These are phyloP conservation scores for Metschnikowia drakensbergensis DNA, from an alignment of 805 yeast genomes.

Conservation along the genomic window DNA sequence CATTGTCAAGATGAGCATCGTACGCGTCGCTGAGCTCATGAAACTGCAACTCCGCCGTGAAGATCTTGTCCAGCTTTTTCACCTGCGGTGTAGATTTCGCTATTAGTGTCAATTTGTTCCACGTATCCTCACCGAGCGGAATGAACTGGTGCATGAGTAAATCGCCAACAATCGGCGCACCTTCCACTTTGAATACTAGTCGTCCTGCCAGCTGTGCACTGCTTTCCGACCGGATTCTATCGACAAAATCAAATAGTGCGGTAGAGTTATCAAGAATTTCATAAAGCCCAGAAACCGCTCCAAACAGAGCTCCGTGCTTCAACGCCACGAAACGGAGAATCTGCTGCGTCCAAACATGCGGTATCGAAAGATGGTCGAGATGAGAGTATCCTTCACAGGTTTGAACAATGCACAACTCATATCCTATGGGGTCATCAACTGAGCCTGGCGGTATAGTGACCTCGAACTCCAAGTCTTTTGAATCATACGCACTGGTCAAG, in stretches of 20 bases:
- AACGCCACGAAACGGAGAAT: slow-evolving; percentile 30
- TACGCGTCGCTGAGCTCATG: slow-evolving; percentile 17
- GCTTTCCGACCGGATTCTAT: slow-evolving; percentile 2
- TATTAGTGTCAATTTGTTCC: slow-evolving; percentile 44
- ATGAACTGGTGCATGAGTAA: slow-evolving; percentile 26
- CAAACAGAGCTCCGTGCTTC: slow-evolving; percentile 28
- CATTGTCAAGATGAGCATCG: slow-evolving; percentile 8
- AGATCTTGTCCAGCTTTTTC: slow-evolving; percentile 1
- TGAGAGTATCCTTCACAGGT: slow-evolving; percentile 13
- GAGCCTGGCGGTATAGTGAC: slow-evolving; percentile 20
- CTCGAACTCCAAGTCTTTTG: slow-evolving; percentile 1
- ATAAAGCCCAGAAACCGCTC: slow-evolving; percentile 16
- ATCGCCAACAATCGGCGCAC: slow-evolving; percentile 3
- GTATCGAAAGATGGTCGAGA: slow-evolving; percentile 19
- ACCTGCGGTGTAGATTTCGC: slow-evolving; percentile 23
- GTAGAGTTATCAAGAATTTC: slow-evolving; percentile 15
- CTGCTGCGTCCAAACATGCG: slow-evolving; percentile 31
- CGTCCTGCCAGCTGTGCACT: background rate
- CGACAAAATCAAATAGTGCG: slow-evolving; percentile 6
- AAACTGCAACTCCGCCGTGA: slow-evolving; percentile 15
- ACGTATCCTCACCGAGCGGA: slow-evolving; percentile 51
- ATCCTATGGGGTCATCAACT: slow-evolving; percentile 23
- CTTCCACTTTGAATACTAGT: slow-evolving; percentile 7
- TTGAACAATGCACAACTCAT: slow-evolving; percentile 18
- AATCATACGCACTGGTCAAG: slow-evolving; percentile 5